Percentiles rank a stretch among this genome's conserved stretches.
phyloP scores from a whole-genome alignment of 176 grass and related monocot genomes.

The Musa beccarii region DNA sequence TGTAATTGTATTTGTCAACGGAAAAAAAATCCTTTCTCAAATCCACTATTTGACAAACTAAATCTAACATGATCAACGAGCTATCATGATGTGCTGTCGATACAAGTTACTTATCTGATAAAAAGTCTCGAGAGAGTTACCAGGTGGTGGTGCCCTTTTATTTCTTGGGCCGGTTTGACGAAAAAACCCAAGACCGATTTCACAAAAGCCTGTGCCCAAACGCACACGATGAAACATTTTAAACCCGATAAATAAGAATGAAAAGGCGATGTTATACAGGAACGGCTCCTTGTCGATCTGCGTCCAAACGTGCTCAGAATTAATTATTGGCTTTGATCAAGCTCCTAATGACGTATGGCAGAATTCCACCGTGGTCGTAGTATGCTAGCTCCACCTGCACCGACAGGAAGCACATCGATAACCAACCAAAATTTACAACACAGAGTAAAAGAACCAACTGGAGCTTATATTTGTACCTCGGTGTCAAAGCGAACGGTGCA shows the following conservation, averaged over 20 bases:
- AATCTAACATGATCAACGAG: too few species aligned
- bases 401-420: neutral
- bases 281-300: neutral
- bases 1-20: too few species aligned
- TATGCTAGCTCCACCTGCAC: conserved; percentile 90
- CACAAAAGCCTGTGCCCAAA: neutral
- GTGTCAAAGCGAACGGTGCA: conserved; percentile 89
- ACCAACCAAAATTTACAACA: neutral
- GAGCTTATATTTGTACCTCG: conserved; percentile 34
- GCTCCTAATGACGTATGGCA: conserved; percentile 78
- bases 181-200: conserved; percentile 25
- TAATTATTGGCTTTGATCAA: conserved; percentile 45
- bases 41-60: too few species aligned
- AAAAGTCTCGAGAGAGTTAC: too few species aligned
- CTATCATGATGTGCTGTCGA: too few species aligned
- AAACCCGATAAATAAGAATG: neutral
- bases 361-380: conserved; percentile 83
- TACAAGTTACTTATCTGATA: too few species aligned
- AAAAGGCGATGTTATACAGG: neutral
- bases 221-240: too few species aligned
- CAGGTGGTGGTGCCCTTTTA: conserved; percentile 2
- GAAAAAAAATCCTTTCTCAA: too few species aligned
- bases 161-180: conserved; percentile 30
- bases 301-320: neutral
- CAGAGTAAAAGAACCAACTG: neutral